A percentile compares a stretch with the other conserved stretches of the same genome.
phyloP scores from a whole-genome alignment of 768 basidiomycete species.

The Hysterangium stoloniferum region DNA sequence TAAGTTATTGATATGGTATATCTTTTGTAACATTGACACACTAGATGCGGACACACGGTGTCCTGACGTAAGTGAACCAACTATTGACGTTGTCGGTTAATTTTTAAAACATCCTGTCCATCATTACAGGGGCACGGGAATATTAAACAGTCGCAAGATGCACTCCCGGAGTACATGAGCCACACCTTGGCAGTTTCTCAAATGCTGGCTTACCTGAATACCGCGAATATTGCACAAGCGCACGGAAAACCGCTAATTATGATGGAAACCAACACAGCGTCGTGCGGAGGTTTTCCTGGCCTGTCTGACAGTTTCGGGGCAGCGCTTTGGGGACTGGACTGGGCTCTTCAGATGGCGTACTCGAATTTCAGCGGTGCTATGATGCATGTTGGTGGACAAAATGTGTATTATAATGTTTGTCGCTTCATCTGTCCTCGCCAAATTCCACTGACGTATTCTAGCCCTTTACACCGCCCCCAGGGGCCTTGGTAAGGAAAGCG shows the following conservation, averaged over 20 bases:
- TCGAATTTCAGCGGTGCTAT: slow-evolving; percentile 43
- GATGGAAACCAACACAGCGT: slow-evolving; percentile 62
- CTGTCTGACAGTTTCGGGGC: slow-evolving; percentile 54
- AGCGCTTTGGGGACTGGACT: slow-evolving; percentile 58
- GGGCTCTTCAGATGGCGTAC: slow-evolving; percentile 49
- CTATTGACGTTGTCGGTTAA: too few species aligned
- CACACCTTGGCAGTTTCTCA: slow-evolving; percentile 47
- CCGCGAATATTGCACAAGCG: slow-evolving; percentile 33
- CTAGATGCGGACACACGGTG: slow-evolving; percentile 8
- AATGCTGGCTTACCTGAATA: slow-evolving; percentile 43
- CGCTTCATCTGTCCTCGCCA: slow-evolving; percentile 19
- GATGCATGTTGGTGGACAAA: slow-evolving; percentile 56
- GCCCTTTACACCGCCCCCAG: slow-evolving; percentile 38
- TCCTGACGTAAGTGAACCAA: slow-evolving; percentile 5
- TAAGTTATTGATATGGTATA: neutral
- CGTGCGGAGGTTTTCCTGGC: slow-evolving; percentile 42
- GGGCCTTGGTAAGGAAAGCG: slow-evolving; percentile 43
- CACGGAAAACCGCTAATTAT: slow-evolving; percentile 45
- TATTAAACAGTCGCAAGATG: neutral
- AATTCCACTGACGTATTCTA: slow-evolving; percentile 9
- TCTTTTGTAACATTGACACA: neutral
- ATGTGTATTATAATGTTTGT: slow-evolving; percentile 56
- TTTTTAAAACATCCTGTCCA: too few species aligned
- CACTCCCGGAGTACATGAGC: slow-evolving; percentile 42
- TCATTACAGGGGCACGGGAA: too few species aligned